Base-by-base conservation (phyloP, 106 monocot genomes). In the Dendrobium catenatum region DNA sequence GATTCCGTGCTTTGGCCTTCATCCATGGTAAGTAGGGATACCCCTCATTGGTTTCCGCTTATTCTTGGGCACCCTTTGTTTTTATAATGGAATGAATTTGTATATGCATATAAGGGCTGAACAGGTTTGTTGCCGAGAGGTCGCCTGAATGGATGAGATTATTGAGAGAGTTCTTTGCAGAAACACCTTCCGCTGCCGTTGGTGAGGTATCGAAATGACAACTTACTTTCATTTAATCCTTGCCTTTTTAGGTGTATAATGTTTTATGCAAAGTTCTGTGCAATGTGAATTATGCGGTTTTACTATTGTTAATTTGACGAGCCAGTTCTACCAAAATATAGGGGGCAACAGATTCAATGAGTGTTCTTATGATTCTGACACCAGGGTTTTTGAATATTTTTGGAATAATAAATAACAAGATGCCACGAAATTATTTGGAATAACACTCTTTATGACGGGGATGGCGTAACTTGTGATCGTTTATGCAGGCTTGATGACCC, bases 1-100 rank as follows among this genome's bases (percentile, higher is more conserved):
- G 6, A 64, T 90, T 59, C 87, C 90, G 11, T 85, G 85, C 68
- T 90, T 90, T 54, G 87, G 90, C 18, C 80, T 90, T 66, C 90
- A 87, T 79, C 87, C 90, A 22, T 90, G 87, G 87, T 82, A 26
- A 76, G 11, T 76, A 61, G 61, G 13, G 9, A 19, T 61, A 61
- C 5, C 19, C 26, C 27, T 27, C 49, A 24, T 1, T 10, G 37
- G 26, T 76, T 19, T 76, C 27, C 19, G 48, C 10, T 76, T 10
- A 27, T 49, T 24, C 48, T 49, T 9, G 7, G 70, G 76, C 19
- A 74, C 3, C 16, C 0, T 44, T 44, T 19, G 2, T 68, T 37
- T 70, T 13, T 15, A 40, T 70, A 3, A 16, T 33, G 70, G 33
- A 70, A 16, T 70, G 70, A 70, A 33, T 9, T 16, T n/a, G 61